Conservation (phyloP, 345 rosid genomes). For the Eutrema heterophyllum region DNA sequence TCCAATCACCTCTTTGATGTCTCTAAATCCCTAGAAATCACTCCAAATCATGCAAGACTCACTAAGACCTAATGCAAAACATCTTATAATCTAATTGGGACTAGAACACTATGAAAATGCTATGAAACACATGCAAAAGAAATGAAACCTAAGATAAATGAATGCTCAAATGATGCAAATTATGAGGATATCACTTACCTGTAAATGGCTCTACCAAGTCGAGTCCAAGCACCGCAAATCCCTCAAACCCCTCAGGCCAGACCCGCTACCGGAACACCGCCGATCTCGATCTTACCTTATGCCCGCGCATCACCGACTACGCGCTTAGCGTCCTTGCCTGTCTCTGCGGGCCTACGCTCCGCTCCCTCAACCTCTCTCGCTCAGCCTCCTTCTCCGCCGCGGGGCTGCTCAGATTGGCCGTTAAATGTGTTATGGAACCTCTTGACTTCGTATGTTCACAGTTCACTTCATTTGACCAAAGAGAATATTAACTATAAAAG, state of each 20-base stretch:
- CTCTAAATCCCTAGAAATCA: too few relatives aligned
- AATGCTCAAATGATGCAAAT: too few relatives aligned
- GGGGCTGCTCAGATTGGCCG: constrained; percentile 32
- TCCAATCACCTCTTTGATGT: too few relatives aligned
- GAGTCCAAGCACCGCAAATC: constrained; percentile 37
- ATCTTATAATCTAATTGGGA: too few relatives aligned
- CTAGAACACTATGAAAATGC: too few relatives aligned
- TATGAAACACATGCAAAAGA: too few relatives aligned
- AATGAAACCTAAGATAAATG: too few relatives aligned
- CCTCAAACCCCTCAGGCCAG: constrained; percentile 35
- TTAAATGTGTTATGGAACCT: constrained; percentile 28
- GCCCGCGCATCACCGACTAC: constrained; percentile 37
- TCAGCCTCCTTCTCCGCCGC: constrained; percentile 36
- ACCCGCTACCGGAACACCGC: constrained; percentile 31
- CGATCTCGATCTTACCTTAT: constrained; percentile 42
- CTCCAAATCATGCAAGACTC: too few relatives aligned
- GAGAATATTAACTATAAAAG: too few relatives aligned
- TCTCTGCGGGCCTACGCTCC: constrained; percentile 28
- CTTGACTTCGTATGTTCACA: too few relatives aligned
- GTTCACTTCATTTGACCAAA: too few relatives aligned
- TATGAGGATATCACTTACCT: constrained; percentile 38
- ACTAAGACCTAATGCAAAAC: too few relatives aligned
- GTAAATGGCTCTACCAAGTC: constrained; percentile 32
- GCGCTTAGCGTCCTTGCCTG: constrained; percentile 28
- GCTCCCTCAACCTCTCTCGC: constrained; percentile 34